Base-by-base conservation (phyloP, 108 stramenopile species). In the Fistulifera pelliculosa region DNA sequence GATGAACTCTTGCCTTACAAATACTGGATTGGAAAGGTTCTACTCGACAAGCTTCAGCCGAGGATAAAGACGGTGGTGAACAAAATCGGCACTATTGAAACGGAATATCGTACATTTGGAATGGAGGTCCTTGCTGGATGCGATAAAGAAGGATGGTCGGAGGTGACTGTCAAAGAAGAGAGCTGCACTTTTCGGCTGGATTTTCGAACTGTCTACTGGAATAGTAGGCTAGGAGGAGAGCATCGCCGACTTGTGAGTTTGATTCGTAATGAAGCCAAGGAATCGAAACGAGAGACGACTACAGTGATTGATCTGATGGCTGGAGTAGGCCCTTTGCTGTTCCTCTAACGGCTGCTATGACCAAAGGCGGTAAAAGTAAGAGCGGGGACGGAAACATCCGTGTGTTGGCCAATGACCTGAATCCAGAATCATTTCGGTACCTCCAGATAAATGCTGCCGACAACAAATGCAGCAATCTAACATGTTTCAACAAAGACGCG, bases 201-300 rank as follows among this genome's bases (percentile, higher is more conserved):
- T 76, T 97, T 96, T 66, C 79, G 56, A 35, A 78, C 82, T 53
- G 98, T 99, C 14, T 99, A 99, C 68, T 99, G 96, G 95, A 99
- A 99, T 77, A 85, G 83, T 27, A 68, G 95, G 39, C 65, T 97
- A 43, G 87, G 77, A 27, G 75, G 78, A 26, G 96, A 97, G 73
- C 96, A 97, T 63, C 60, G 66, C 27, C 83, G 93, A 21, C 57
- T 99, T 38, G 87, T 96, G 27, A 54, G 87, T 31, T 31, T 66
- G 1, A 91, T 94, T 54, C 61, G 54, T 38, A 42, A 60, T 39
- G 56, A 77, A 45, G 75, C 73, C 22, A 15, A 52, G 60, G 52
- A 58, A 26, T 22, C 41, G 26, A 0, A 18, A 21, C 38, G 47
- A 1, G 41, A 38, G 13, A 49, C n/a, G 18, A 23, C 11, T 55